Percentiles rank a stretch among this genome's conserved stretches.
These are phyloP conservation scores for Yamadazyma atmosphaerica DNA, from an alignment of 1,139 yeast genomes.

Conservation along the genomic window DNA sequence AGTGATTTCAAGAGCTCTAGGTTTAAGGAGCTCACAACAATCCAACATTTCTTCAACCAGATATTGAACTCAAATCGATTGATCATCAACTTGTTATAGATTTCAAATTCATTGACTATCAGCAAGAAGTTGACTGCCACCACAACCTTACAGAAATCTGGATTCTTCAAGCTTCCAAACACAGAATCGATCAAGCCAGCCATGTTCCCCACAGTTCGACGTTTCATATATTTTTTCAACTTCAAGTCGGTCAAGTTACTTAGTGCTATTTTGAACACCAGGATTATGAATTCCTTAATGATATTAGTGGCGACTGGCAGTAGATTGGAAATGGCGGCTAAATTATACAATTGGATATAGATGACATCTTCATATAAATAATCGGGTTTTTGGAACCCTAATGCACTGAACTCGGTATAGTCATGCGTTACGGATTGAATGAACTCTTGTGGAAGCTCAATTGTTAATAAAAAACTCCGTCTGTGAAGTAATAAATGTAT, in stretches of 20 bases:
- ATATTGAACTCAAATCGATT: slow-evolving; percentile 31
- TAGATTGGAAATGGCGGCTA: background rate
- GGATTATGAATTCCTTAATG: slow-evolving; percentile 7
- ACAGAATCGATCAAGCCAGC: slow-evolving; percentile 5
- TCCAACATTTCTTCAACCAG: slow-evolving; percentile 36
- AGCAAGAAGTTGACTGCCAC: slow-evolving; percentile 32
- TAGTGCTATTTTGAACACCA: slow-evolving; percentile 7
- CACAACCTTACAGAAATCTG: slow-evolving; percentile 7
- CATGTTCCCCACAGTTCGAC: background rate
- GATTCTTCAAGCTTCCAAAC: slow-evolving; percentile 7
- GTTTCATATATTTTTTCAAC: slow-evolving; percentile 5
- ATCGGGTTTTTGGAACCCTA: background rate
- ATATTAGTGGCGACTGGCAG: background rate
- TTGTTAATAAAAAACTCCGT: slow-evolving; percentile 25
- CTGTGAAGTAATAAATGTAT: slow-evolving; percentile 31
- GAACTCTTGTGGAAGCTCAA: background rate
- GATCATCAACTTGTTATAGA: slow-evolving; percentile 31
- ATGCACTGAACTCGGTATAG: background rate
- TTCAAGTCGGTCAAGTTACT: slow-evolving; percentile 3
- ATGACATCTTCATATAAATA: background rate
- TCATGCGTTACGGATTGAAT: background rate
- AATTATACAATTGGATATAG: background rate
- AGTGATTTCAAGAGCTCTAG: slow-evolving; percentile 31
- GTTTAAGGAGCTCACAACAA: slow-evolving; percentile 19
- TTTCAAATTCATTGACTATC: slow-evolving; percentile 38